These are phyloP conservation scores for Cicer chorassanicum DNA, from an alignment of 306 rosid species.

Conservation along the genomic window DNA sequence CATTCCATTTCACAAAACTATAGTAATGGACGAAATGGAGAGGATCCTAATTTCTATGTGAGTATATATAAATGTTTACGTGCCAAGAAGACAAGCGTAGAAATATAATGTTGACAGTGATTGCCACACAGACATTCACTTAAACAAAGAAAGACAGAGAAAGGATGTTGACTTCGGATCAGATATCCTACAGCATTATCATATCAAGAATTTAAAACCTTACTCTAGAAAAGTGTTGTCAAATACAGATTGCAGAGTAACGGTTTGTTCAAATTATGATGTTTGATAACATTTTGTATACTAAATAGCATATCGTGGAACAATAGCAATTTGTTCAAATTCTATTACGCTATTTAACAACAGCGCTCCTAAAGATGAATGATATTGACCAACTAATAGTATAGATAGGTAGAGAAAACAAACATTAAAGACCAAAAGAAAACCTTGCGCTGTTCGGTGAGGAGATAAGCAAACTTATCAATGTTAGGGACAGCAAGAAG, in stretches of 20 bases:
- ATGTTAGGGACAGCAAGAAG: conserved; percentile 89
- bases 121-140: conserved; percentile 2
- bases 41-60: neutral
- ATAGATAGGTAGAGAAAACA: neutral
- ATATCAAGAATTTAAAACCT: conserved; percentile 1
- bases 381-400: conserved; percentile 15
- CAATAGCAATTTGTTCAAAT: neutral
- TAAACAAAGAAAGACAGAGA: conserved; percentile 24
- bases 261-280: neutral
- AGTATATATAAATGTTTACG: conserved; percentile 33
- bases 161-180: conserved; percentile 17
- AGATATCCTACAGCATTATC: conserved; percentile 6
- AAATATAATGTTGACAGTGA: conserved; percentile 19
- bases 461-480: conserved; percentile 79
- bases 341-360: neutral
- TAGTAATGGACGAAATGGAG: too few species aligned
- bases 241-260: neutral
- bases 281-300: neutral
- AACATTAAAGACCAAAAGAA: neutral
- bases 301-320: neutral
- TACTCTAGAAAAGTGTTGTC: conserved; percentile 9
- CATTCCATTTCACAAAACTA: too few species aligned
- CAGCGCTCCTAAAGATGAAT: neutral
- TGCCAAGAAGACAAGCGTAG: neutral
- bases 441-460: conserved; percentile 78